phyloP scores from a whole-genome alignment of 225 moss, liverwort and hornwort genomes.

The Straminergon stramineum region DNA sequence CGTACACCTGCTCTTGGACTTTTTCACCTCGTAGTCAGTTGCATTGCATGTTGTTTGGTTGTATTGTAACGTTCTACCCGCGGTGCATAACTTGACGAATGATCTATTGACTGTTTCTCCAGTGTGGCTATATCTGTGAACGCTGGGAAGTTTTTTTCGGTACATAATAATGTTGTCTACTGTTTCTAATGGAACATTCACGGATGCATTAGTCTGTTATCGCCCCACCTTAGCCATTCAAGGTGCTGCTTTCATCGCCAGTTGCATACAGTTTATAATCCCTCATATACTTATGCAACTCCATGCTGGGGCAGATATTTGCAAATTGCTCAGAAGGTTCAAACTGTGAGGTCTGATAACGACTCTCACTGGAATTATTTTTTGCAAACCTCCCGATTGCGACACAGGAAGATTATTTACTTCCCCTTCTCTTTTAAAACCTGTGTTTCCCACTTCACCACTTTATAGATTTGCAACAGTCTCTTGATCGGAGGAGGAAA shows the following conservation, averaged over 20 bases:
- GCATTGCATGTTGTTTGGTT: background rate
- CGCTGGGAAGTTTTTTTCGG: background rate
- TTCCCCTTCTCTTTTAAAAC: no score
- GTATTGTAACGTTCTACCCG: no score
- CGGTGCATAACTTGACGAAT: no score
- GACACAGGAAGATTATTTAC: background rate
- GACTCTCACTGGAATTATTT: accelerated
- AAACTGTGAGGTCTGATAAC: background rate
- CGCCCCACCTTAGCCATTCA: no score
- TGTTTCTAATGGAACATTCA: no score
- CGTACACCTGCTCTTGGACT: no score
- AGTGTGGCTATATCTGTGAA: background rate
- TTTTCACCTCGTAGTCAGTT: background rate
- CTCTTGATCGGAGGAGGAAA: background rate
- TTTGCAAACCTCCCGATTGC: background rate
- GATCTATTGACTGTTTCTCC: background rate
- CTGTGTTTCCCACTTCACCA: background rate
- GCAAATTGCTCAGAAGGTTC: background rate
- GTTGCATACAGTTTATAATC: no score
- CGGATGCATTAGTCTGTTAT: background rate
- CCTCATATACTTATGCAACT: background rate
- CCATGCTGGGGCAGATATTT: background rate
- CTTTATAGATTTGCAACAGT: background rate
- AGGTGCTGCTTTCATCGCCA: background rate
- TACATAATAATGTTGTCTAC: background rate